Percentiles rank a stretch among this genome's conserved stretches.
These are phyloP conservation scores for Scalesia atractyloides DNA, from an alignment of 129 eudicot genomes.

Conservation along the genomic window DNA sequence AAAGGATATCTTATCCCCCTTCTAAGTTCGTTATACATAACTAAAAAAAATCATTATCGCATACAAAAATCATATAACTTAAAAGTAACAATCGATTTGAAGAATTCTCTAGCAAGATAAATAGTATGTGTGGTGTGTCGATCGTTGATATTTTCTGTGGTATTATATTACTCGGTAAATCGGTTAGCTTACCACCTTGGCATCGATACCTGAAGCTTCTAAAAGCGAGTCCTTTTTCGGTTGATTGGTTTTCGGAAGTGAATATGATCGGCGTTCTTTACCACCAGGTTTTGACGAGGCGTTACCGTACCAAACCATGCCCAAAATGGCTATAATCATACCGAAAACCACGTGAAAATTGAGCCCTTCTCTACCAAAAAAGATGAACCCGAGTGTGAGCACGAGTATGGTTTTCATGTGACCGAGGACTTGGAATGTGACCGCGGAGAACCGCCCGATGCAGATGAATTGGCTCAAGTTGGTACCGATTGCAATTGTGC, in stretches of 20 bases:
- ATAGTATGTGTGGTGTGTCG: constrained; percentile 9
- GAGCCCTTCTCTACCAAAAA: constrained; percentile 67
- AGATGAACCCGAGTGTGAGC: constrained; percentile 57
- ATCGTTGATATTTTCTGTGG: constrained; percentile 1
- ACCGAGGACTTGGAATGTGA: constrained; percentile 73
- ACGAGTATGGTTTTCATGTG: constrained; percentile 82
- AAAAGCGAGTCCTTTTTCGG: constrained; percentile 38
- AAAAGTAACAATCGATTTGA: constrained; percentile 11
- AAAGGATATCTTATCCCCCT: background rate
- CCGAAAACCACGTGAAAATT: constrained; percentile 63
- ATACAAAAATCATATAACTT: constrained; percentile 34
- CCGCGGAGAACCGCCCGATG: constrained; percentile 58
- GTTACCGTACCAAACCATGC: constrained; percentile 53
- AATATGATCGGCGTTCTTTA: constrained; percentile 45
- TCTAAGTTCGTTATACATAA: constrained; percentile 19
- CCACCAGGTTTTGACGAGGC: constrained; percentile 58
- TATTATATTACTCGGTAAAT: constrained; percentile 2
- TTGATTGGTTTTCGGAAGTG: constrained; percentile 33
- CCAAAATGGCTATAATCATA: constrained; percentile 44
- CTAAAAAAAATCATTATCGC: constrained; percentile 26
- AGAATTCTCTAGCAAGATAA: constrained; percentile 3
- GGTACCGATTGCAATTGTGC: constrained; percentile 45
- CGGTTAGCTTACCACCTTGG: constrained; percentile 30
- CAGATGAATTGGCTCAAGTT: constrained; percentile 44
- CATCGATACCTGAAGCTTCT: constrained; percentile 24